Base-by-base conservation (phyloP, 2,329 filamentous ascomycete species). In the Ophiobolus disseminans region DNA sequence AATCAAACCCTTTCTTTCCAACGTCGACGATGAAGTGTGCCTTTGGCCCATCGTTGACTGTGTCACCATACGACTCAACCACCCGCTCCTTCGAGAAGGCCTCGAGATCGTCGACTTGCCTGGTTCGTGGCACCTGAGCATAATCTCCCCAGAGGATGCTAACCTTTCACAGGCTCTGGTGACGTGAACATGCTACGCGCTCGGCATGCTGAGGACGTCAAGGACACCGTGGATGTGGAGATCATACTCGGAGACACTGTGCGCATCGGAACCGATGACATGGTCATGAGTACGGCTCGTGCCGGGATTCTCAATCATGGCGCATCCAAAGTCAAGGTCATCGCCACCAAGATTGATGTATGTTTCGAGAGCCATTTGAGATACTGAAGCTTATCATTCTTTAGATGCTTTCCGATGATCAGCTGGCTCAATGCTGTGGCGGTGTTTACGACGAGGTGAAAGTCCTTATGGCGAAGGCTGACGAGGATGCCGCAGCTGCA, bases 301-400 rank as follows among this genome's bases (percentile, higher is more conserved):
- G 43, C 46, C 3, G 61, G 47, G 4, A 19, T 55, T 1, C 10
- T 37, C 1, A 40, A 50, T 34, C 62, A 55, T 34, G 60, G 63
- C 1, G 20, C 44, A 8, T 19, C 36, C 0, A 57, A 55, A 2
- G 62, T 66, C 9, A 65, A 58, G 23, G 14, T 65, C 0, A 47
- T 65, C 0, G 53, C 60, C 0, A 66, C 63, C 0, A 65, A 66
- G 39, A 62, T 65, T 20, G 63, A 66, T 46, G 59, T 64, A 43
- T 42, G 62, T 55, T n/a, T 21, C 10, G 11, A 3, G 8, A 26
- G 10, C n/a, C 25, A 23, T 9, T 13, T 32, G 3, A 4, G 6
- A 8, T 5, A 28, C 17, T 30, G 6, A 31, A 14, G 11, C n/a
- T 9, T n/a, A 17, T 25, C 55, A 50, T 36, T 39, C 2, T 22